Conservation (phyloP, 805 yeast species). For the Cyberlindnera saturnus region DNA sequence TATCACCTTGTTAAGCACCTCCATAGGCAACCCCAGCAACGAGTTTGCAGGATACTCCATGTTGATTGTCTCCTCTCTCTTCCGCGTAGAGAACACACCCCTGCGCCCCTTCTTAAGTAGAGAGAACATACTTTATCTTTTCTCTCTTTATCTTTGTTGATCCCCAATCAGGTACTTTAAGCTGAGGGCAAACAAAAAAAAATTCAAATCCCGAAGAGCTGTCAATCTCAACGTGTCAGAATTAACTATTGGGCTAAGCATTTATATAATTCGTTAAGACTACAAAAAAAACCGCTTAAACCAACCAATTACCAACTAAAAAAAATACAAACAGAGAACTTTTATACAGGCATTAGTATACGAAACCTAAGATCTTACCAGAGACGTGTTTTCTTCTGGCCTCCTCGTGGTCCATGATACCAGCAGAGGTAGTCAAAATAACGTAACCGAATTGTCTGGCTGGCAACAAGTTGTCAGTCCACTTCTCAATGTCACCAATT, state of each 20-base stretch:
- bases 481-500: conserved; percentile 91
- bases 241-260: too few relatives aligned
- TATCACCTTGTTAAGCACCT: conserved; percentile 33
- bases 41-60: conserved; percentile 19
- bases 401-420: conserved; percentile 99
- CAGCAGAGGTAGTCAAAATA: conserved; percentile 97
- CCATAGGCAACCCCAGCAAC: conserved; percentile 37
- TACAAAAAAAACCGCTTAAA: too few relatives aligned
- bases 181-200: background rate
- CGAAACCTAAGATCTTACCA: conserved; percentile 98
- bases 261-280: too few relatives aligned
- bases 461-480: conserved; percentile 98
- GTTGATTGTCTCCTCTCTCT: conserved; percentile 1
- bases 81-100: conserved; percentile 1
- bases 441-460: conserved; percentile 99
- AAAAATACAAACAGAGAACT: too few relatives aligned
- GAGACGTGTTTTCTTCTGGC: conserved; percentile 99
- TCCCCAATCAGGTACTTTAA: background rate
- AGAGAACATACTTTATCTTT: background rate
- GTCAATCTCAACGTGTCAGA: too few relatives aligned
- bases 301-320: too few relatives aligned
- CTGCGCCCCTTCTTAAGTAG: conserved; percentile 2
- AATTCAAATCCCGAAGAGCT: background rate
- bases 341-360: conserved; percentile 49
- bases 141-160: background rate